Base-by-base conservation (phyloP, 202 grass and related monocot species). In the Bolboschoenoplectus hybrid region DNA sequence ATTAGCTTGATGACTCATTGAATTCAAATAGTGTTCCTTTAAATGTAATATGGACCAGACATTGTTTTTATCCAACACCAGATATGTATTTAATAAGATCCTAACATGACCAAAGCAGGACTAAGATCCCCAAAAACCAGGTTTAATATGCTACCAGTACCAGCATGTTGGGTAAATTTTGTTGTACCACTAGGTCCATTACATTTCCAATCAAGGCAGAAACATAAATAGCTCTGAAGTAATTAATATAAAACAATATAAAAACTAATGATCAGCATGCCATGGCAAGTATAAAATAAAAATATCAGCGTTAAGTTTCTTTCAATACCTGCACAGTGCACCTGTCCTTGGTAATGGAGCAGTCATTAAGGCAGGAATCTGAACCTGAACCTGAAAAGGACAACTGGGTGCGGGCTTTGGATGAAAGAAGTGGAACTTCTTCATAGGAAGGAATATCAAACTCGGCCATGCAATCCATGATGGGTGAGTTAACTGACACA, bases 341-440 rank as follows among this genome's bases (percentile, higher is more conserved):
- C 80, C 94, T 93, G 87, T 95, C 95, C 84, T 98, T 98, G 80
- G 95, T 98, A 72, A 98, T 98, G 5, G 93, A 98, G 53, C 81
- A 83, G 51, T 95, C 82, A 81, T 53, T 82, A 69, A 74, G 72
- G 32, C 65, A 52, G 49, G 85, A 85, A 44, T 62, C 73, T 1
- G 67, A 83, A 70, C 71, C 82, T 41, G 82, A 74, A 36, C 81
- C 83, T 0, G 73, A 71, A 35, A 77, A 61, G 50, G 88, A 85
- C 67, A 87, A 84, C 14, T 81, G 64, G 2, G 44, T 17, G 9
- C 83, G 16, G 44, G 74, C 82, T 32, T 73, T 93, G 84, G 74
- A 90, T 56, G 81, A 55, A 47, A 82, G 53, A 36, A 88, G 51
- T 40, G 89, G 67, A 51, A 84, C 87, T 16, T 89, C 89, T 86